Evolutionary conservation across 2,329 filamentous ascomycete species (phyloP), one percentile per base, ranked within the genome.

Genomic region (Alternaria longipes): DNA sequence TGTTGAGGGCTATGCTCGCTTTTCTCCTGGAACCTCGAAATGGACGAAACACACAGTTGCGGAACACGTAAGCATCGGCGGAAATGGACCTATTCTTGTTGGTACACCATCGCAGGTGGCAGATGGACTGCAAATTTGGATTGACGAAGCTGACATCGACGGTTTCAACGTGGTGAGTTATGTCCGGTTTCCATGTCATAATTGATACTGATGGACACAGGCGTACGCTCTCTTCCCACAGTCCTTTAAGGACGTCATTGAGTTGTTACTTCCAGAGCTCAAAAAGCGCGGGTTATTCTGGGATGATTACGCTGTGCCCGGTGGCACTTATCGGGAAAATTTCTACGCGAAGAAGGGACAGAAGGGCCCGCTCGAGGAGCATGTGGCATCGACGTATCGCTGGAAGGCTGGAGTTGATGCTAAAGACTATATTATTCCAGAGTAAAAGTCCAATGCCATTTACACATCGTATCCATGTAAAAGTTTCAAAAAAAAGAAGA

Each of bases 11-110:
- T 85, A 86, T 69, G 83, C 86, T 9, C 82, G 84, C 45, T 85
- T 86, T 46, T 85, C 86, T 0, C 87, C 88, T 0, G 85, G 82
- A 3, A 85, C 86, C 3, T 81, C 84, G 0, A 91, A 90, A 70
- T 92, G 90, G 90, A 92, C 90, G 1, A 91, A 91, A 74, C 82
- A 86, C 49, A 90, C 88, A 0, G 84, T 92, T 5, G 90, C 88
- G 0, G 84, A 91, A 68, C 87, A 90, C 65, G 85, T 91, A 51
- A 87, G 85, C 42, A 83, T 92, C 12, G 90, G 90, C 5, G 90
- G 90, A 1, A 84, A 91, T 18, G 89, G 89, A 0, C 86, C 89
- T 0, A 84, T 88, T 0, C 76, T 88, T 3, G 87, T 92, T 0
- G 90, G 90, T 0, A 91, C 88, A 0, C 81, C 90, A 0, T 75